Conservation (phyloP, 192 early-diverging fungal genomes). For the Funneliformis geosporum region DNA sequence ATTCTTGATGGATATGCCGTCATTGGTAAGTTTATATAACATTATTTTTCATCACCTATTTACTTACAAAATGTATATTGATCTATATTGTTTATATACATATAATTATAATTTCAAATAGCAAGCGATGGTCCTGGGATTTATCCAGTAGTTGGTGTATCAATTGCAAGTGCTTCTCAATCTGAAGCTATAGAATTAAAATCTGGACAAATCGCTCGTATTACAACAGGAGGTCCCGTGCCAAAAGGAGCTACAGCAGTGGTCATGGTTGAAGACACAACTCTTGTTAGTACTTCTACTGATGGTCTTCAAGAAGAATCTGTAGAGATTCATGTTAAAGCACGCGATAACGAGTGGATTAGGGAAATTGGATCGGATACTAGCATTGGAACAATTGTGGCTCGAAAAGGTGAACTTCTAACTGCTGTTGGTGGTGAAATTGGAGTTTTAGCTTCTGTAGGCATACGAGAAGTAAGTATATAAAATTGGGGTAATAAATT, state of each 20-base stretch:
- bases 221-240: conserved; percentile 88
- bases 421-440: conserved; percentile 80
- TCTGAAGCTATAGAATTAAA: conserved; percentile 38
- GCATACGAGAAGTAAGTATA: conserved; percentile 54
- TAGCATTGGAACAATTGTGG: conserved; percentile 59
- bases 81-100: no score
- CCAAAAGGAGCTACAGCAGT: conserved; percentile 84
- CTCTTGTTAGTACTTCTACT: conserved; percentile 55
- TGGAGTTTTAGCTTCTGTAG: conserved; percentile 79
- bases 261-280: conserved; percentile 97
- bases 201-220: conserved; percentile 67
- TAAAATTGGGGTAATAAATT: not conserved
- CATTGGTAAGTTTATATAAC: conserved; percentile 50
- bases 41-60: not conserved
- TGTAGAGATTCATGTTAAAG: conserved; percentile 49
- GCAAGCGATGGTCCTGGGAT: conserved; percentile 79
- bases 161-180: conserved; percentile 52
- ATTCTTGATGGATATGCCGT: conserved; percentile 97
- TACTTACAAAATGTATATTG: no score
- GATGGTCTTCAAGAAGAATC: conserved; percentile 62
- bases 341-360: conserved; percentile 64
- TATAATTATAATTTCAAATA: conserved; percentile 14
- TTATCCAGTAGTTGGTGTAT: conserved; percentile 65
- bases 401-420: conserved; percentile 57
- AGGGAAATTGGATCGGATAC: conserved; percentile 82